phyloP scores from a whole-genome alignment of 805 yeast species.

The Metschnikowia anglica region DNA sequence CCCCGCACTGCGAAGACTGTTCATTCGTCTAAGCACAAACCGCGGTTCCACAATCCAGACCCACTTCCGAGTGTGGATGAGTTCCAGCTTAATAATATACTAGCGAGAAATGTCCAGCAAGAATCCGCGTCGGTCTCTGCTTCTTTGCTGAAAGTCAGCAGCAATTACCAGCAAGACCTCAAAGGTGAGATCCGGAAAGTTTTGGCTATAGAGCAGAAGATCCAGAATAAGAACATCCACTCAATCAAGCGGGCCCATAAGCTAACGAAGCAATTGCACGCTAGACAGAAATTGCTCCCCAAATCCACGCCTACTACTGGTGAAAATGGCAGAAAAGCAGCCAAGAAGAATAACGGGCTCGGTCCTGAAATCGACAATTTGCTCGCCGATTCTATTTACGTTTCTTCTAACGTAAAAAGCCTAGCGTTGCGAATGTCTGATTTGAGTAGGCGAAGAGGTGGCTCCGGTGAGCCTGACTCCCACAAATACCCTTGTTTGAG shows the following conservation, averaged over 20 bases:
- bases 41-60: slow-evolving; percentile 15
- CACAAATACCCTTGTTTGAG: slow-evolving; percentile 10
- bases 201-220: slow-evolving; percentile 38
- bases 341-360: background rate
- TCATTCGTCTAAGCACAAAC: slow-evolving; percentile 1
- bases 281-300: background rate
- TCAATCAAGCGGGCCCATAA: slow-evolving; percentile 31
- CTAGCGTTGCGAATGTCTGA: slow-evolving; percentile 10
- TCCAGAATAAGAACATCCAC: slow-evolving; percentile 40
- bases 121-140: slow-evolving; percentile 34
- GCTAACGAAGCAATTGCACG: slow-evolving; percentile 18
- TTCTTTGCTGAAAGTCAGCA: slow-evolving; percentile 27
- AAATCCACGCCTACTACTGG: too few relatives aligned
- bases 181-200: slow-evolving; percentile 33
- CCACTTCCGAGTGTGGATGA: slow-evolving; percentile 24
- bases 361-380: slow-evolving; percentile 5
- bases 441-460: slow-evolving; percentile 8
- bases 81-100: slow-evolving; percentile 33
- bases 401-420: slow-evolving; percentile 4
- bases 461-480: slow-evolving; percentile 9
- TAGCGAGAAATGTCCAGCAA: slow-evolving; percentile 23
- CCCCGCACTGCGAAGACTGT: background rate
- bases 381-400: slow-evolving; percentile 2
- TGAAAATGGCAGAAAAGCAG: background rate
- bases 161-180: slow-evolving; percentile 38